phyloP scores from a whole-genome alignment of 176 grass and related monocot genomes.

The Cenchrus fungigraminus region DNA sequence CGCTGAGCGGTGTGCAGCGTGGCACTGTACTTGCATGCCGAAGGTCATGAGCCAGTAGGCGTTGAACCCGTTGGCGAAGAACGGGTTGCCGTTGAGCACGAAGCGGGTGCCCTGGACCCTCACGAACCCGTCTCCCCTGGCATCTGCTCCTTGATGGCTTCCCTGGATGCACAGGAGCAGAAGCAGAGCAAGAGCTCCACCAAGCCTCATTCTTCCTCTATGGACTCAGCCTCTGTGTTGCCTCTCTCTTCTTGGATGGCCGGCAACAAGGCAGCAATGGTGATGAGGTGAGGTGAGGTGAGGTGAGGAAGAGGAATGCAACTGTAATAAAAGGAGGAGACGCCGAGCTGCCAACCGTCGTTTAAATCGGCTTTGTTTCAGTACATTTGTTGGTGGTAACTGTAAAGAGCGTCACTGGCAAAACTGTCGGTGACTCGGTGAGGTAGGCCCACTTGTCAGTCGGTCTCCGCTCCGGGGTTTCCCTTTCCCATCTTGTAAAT shows the following conservation, averaged over 20 bases:
- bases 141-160: slow-evolving; percentile 11
- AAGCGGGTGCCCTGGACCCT: slow-evolving; percentile 70
- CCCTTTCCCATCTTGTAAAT: too few species aligned
- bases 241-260: slow-evolving; percentile 8
- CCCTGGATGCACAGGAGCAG: slow-evolving; percentile 44
- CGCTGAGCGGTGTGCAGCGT: too few species aligned
- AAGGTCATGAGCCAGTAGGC: slow-evolving; percentile 95
- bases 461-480: not conserved
- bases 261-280: not conserved
- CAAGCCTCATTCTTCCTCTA: slow-evolving; percentile 35
- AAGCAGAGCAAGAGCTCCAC: slow-evolving; percentile 45
- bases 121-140: slow-evolving; percentile 55
- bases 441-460: not conserved
- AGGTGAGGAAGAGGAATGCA: not conserved
- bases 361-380: slow-evolving; percentile 33
- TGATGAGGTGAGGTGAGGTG: slow-evolving; percentile 25
- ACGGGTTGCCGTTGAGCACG: slow-evolving; percentile 76
- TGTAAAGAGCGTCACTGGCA: not conserved
- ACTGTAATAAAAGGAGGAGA: not conserved
- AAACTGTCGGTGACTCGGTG: not conserved
- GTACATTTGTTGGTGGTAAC: not conserved
- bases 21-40: too few species aligned
- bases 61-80: slow-evolving; percentile 94
- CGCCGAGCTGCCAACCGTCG: not conserved
- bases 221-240: not conserved